Base-by-base conservation (phyloP, 1,284 basidiomycete genomes). In the Irpex lacteus region DNA sequence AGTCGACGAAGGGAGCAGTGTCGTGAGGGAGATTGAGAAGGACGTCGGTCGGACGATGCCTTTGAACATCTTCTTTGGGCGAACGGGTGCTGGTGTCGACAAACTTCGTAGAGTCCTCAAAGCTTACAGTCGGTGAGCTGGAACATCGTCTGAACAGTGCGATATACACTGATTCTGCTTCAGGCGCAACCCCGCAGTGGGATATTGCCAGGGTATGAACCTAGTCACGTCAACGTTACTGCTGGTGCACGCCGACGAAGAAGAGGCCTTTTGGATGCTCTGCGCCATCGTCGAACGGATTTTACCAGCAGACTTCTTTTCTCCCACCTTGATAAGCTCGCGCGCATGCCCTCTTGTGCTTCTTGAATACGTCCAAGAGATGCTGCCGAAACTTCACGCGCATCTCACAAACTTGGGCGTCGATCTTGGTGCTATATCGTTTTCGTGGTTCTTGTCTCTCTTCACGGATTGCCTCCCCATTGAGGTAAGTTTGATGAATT, bases 201-300 rank as follows among this genome's bases (percentile, higher is more conserved):
- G 95, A 0, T 95, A 96, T 70, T 95, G 93, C 69, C 91, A 95
- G 77, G 95, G 95, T 56, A 97, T 98, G 95, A 98, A 98, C 75
- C 86, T 97, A 47, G 85, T 99, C 61, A 94, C 96, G 0, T 98
- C 97, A 1, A 98, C 96, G 0, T 82, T 99, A 1, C 83, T 99
- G 2, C 83, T 99, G 2, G 95, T 96, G 0, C 91, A 97, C 69
- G 94, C 96, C 1, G 91, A 94, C 69, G 92, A 97, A 77, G 96
- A 98, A 79, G 95, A 98, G 66, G 97, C 97, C 0, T 99, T 98
- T 74, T 99, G 96, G 97, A 92, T 94, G 18, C 88, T 98, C 8
- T 82, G 89, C 0, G 94, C 94, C 32, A 91, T 98, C 64, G 88
- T 98, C 61, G 95, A 98, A 74, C 87, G 88, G 6, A 85, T 95